These are phyloP conservation scores for Geoglossum cookeanum DNA, from an alignment of 2,329 filamentous ascomycete genomes.

Conservation along the genomic window DNA sequence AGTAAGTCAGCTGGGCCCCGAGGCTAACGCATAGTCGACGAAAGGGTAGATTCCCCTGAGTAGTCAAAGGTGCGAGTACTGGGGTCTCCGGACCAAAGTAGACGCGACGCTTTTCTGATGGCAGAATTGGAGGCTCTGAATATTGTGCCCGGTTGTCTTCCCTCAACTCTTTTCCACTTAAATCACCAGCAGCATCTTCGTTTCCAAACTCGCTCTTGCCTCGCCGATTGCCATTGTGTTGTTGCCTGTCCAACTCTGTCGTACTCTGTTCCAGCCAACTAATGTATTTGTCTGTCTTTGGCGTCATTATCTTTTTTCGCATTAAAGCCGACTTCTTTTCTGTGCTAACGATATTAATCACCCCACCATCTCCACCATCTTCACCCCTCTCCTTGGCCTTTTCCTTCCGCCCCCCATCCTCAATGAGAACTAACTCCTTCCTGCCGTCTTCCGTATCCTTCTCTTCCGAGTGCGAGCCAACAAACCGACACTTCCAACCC, in stretches of 20 bases:
- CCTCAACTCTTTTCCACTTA: slow-evolving; percentile 19
- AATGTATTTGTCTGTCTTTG: slow-evolving; percentile 56
- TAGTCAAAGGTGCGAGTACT: slow-evolving; percentile 82
- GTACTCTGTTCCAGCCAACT: slow-evolving; percentile 56
- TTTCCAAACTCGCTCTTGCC: slow-evolving; percentile 22
- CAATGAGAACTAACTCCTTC: slow-evolving; percentile 59
- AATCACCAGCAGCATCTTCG: slow-evolving; percentile 8
- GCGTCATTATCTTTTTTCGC: slow-evolving; percentile 49
- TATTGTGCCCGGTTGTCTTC: slow-evolving; percentile 63
- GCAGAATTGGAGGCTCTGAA: slow-evolving; percentile 67
- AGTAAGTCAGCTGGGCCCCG: slow-evolving; percentile 86
- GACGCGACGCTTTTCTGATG: slow-evolving; percentile 81
- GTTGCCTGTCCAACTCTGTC: slow-evolving; percentile 13
- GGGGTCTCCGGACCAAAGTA: slow-evolving; percentile 94
- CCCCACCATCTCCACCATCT: slow-evolving; percentile 30
- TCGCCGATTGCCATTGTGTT: slow-evolving; percentile 7
- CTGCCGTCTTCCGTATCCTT: slow-evolving; percentile 57
- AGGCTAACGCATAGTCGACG: slow-evolving; percentile 75
- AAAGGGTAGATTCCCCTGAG: slow-evolving; percentile 91
- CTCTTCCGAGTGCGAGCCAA: slow-evolving; percentile 71
- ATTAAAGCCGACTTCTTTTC: slow-evolving; percentile 56
- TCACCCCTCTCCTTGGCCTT: slow-evolving; percentile 12
- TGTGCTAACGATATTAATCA: slow-evolving; percentile 56
- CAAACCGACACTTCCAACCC: slow-evolving; percentile 91
- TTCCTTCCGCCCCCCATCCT: slow-evolving; percentile 30